These are phyloP conservation scores for Leccinum subgranulosum DNA, from an alignment of 768 basidiomycete genomes.

Conservation along the genomic window DNA sequence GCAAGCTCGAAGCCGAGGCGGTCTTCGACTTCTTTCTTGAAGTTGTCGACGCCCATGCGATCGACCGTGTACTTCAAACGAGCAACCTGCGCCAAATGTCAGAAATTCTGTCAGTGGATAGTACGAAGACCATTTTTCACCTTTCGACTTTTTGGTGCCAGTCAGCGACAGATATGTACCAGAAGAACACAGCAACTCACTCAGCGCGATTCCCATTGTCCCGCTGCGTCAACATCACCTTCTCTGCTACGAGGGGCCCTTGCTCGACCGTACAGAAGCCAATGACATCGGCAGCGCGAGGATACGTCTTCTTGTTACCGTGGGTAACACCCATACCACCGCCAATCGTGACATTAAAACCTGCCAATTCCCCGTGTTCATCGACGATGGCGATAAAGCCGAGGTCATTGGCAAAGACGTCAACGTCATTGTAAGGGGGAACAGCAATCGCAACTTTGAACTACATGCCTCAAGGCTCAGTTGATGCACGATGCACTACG, in stretches of 20 bases:
- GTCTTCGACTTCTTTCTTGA: constrained; percentile 88
- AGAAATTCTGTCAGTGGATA: constrained; percentile 5
- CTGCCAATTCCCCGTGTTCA: constrained; percentile 69
- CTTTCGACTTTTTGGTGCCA: constrained; percentile 47
- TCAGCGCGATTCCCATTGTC: constrained; percentile 95
- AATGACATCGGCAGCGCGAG: constrained; percentile 79
- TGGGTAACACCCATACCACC: constrained; percentile 99
- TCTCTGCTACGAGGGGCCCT: constrained; percentile 83
- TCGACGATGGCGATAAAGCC: constrained; percentile 95
- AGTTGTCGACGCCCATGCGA: constrained; percentile 84
- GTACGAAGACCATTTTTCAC: constrained; percentile 25
- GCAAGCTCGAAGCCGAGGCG: constrained; percentile 76
- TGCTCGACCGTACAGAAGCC: constrained; percentile 93
- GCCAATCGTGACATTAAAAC: constrained; percentile 92
- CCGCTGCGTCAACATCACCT: constrained; percentile 89
- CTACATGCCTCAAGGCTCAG: constrained; percentile 37
- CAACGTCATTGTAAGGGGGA: constrained; percentile 94
- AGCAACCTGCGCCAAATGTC: constrained; percentile 54
- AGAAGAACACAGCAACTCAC: constrained; percentile 44
- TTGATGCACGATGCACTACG: background rate
- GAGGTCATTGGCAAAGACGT: constrained; percentile 92
- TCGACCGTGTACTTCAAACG: constrained; percentile 97
- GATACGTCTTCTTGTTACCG: constrained; percentile 98
- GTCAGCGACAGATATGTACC: background rate
- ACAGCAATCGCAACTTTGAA: constrained; percentile 96